Percentiles rank a stretch among this genome's conserved stretches.
phyloP scores from a whole-genome alignment of 257 asterid species.

The Solanum piurae region DNA sequence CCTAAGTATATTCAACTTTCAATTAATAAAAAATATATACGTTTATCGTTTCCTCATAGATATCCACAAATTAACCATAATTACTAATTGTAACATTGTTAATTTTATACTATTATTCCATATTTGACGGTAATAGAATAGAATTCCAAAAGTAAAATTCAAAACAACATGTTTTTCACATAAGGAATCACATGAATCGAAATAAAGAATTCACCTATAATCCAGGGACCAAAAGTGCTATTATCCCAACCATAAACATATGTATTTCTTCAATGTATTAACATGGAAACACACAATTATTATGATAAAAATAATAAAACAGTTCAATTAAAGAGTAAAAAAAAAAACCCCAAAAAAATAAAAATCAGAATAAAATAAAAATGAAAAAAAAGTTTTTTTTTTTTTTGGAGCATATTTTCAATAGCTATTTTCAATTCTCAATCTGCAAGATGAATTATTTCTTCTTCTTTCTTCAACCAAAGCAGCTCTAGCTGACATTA shows the following conservation, averaged over 20 bases:
- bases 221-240: background rate
- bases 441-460: constrained; percentile 4
- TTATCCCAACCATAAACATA: background rate
- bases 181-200: background rate
- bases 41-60: too few species aligned
- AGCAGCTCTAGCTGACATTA: constrained; percentile 62
- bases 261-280: background rate
- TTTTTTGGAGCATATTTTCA: background rate
- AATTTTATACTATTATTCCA: background rate
- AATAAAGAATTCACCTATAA: background rate
- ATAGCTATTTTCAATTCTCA: constrained; percentile 32
- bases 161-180: background rate
- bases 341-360: background rate
- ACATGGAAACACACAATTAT: background rate
- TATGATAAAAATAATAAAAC: background rate
- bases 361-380: background rate
- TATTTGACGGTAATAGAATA: too few species aligned
- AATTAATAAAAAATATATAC: too few species aligned
- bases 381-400: background rate
- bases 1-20: background rate
- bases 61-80: too few species aligned
- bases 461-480: constrained; percentile 43
- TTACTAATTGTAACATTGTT: too few species aligned
- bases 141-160: background rate
- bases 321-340: background rate